Base-by-base conservation (phyloP, 768 basidiomycete species). In the Amylocystis lapponica region DNA sequence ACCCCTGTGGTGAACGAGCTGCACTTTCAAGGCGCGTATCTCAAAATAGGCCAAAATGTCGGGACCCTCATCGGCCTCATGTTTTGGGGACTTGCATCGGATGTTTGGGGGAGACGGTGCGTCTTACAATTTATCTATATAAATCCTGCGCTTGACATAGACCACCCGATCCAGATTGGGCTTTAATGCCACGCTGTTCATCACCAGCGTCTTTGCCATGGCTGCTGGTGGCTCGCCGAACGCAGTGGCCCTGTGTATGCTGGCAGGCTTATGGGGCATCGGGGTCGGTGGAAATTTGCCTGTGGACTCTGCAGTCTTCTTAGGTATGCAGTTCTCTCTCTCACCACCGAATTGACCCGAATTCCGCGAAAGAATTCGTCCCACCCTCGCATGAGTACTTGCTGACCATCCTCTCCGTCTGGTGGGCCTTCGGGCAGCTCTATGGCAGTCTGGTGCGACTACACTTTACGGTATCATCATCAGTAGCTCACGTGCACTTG, bases 351-450 rank as follows among this genome's bases (percentile, higher is more conserved):
- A n/a, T 13, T 26, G 34, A 20, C 19, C 23, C 4, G 23, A 19
- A 20, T 8, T 9, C 10, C 6, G 13, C 19, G 6, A 20, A 35
- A 80, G 83, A 88, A 50, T 86, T 84, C 52, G 54, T 85, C 0
- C 86, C 86, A 1, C 74, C 74, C 2, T 75, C 76, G 2, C 82
- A 87, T 48, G 86, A 89, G 55, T 87, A 84, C 53, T 68, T 89
- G 5, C 67, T 88, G 19, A 86, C 84, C 0, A 65, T 86, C 8
- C 69, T 88, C 19, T 85, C 84, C 0, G 75, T 86, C 33, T 88
- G 82, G 81, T 89, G 86, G 86, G 79, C 82, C 5, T 66, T 88
- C 21, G 84, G 85, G 2, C 86, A 86, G 58, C 70, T 87, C 0
- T 54, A 83, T 33, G 80, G 75, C 12, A 74, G 70, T 50, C 50